Evolutionary conservation across 2,329 filamentous ascomycete species (phyloP), one percentile per base, ranked within the genome.

Genomic region (Colletotrichum zoysiae): DNA sequence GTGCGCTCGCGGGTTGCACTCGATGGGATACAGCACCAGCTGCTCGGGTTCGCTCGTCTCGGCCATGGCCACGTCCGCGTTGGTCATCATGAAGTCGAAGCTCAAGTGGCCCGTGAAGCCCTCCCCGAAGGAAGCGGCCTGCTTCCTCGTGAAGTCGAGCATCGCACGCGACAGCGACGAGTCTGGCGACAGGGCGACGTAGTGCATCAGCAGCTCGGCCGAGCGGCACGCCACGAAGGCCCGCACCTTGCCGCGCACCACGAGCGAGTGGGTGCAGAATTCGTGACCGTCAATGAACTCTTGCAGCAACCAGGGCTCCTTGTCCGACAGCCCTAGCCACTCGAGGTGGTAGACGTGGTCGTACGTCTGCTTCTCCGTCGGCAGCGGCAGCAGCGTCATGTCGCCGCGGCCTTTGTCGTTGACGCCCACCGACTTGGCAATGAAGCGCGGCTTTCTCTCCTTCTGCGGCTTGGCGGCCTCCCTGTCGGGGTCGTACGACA

Each of bases 1-100:
- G 75, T 93, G 91, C 0, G 88, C 89, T 18, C 91, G 83, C 0
- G 91, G 91, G 67, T 93, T 93, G 76, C 91, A 93, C 77, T 93
- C 91, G 68, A 93, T 93, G 0, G 91, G 90, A 74, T 89, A 91
- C 1, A 93, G 78, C 5, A 12, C n/a, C 12, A 69, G n/a, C 44
- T 71, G 44, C 30, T 64, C 69, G 30, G 65, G 69, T 38, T 5
- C 67, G 65, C 5, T 73, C 63, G 0, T 75, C 38, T 74, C 84
- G 75, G n/a, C 81, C 79, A 56, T 80, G 50, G 76, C 79, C 53
- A 73, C 77, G 38, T 67, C 74, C 50, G 81, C 78, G 60, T 86
- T 82, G 59, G 89, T 85, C 2, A 92, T 87, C 74, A 94, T 82
- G 73, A 95, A 91, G 78, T 93, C 90, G 65, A 95, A 91, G 23